Evolutionary conservation across 257 asterid species (phyloP), one percentile per base, ranked within the genome.

Genomic region (Petrea volubilis): DNA sequence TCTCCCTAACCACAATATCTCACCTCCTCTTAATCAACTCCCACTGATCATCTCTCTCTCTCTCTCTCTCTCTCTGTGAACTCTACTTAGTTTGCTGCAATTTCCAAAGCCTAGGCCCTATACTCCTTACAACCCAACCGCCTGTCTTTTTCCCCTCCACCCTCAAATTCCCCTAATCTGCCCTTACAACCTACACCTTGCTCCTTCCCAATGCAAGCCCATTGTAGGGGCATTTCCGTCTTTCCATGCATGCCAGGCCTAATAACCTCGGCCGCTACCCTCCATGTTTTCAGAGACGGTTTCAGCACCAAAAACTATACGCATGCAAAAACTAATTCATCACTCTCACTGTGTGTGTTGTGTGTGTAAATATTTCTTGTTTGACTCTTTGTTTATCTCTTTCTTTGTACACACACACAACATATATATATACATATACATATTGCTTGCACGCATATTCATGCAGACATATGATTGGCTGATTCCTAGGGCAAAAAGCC

Each of bases 251-350:
- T 78, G 86, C 80, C 75, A 55, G 78, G 73, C 71, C 84, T 69
- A 59, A 67, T 50, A n/a, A n/a, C 78, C 78, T 67, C 74, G 84
- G 89, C 96, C 92, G 83, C 92, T 82, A 68, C 75, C 76, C 80
- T 74, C 96, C 96, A 86, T 86, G 96, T 87, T 89, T 92, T 91
- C 95, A 86, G 95, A 78, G 86, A 76, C 84, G n/a, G 78, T 84
- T 75, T 81, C 80, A 36, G 83, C 98, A 86, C 96, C 92, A 85
- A 88, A 86, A 86, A 90, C 96, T 74, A 86, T 85, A 88, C 96
- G 96, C 96, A 89, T 87, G 96, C 92, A 75, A 75, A 79, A 43
- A n/a, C 60, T 59, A 24, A 64, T 21, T 36, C 66, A 72, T 40
- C 56, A 0, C 72, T 64, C 66, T 14, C 61, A 34, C 27, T 13